These are phyloP conservation scores for Lepidium aucheri DNA, from an alignment of 345 rosid species.

Conservation along the genomic window DNA sequence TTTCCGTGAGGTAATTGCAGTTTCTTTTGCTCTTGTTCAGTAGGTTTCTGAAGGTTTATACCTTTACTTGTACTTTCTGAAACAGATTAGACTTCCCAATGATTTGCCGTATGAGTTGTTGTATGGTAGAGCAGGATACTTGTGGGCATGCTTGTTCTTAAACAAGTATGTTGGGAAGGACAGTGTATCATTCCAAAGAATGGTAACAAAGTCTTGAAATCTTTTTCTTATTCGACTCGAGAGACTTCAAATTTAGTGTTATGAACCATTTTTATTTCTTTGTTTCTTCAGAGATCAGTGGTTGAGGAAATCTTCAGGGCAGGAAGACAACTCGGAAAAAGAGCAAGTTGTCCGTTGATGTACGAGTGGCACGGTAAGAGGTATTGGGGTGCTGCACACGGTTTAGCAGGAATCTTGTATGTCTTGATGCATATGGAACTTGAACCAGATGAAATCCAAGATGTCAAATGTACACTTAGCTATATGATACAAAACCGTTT, in stretches of 20 bases:
- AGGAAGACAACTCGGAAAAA: constrained; percentile 37
- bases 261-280: background rate
- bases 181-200: constrained; percentile 28
- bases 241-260: background rate
- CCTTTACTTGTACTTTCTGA: background rate
- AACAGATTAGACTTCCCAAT: constrained; percentile 48
- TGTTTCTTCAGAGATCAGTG: constrained; percentile 31
- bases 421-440: constrained; percentile 53
- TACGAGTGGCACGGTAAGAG: constrained; percentile 62
- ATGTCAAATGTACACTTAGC: constrained; percentile 43
- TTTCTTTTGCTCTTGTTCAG: background rate
- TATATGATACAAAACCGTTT: constrained; percentile 49
- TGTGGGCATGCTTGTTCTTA: constrained; percentile 61
- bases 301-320: constrained; percentile 43
- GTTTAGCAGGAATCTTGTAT: constrained; percentile 62
- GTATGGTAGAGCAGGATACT: constrained; percentile 63
- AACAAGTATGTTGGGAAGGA: constrained; percentile 41
- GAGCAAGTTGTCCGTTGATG: constrained; percentile 46
- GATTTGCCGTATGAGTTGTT: constrained; percentile 46
- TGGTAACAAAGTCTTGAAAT: constrained; percentile 22
- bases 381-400: constrained; percentile 80
- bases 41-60: background rate
- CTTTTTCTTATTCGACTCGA: background rate
- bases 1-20: constrained; percentile 35
- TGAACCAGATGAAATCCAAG: constrained; percentile 49